Conservation (phyloP, 768 basidiomycete species). For the Macrolepiota fuliginosa region DNA sequence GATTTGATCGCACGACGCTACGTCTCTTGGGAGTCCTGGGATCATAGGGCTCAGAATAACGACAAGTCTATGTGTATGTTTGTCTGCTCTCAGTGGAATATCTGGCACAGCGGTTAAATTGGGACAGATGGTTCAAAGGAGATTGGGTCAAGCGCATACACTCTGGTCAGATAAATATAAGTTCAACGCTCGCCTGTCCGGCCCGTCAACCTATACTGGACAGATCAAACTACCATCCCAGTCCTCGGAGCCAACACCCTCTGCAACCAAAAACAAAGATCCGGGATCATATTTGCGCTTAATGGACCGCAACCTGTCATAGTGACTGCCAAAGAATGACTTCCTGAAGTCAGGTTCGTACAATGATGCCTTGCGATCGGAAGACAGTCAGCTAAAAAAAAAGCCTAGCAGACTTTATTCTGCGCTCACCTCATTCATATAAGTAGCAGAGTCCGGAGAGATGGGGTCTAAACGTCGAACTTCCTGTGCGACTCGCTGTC, state of each 20-base stretch:
- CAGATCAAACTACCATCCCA: background rate
- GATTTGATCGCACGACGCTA: too few species aligned
- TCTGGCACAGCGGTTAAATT: too few species aligned
- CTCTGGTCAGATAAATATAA: too few species aligned
- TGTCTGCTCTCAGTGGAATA: too few species aligned
- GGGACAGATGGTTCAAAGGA: too few species aligned
- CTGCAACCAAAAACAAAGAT: slow-evolving; percentile 40
- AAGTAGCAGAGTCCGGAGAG: slow-evolving; percentile 37
- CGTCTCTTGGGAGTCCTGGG: too few species aligned
- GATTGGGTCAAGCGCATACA: too few species aligned
- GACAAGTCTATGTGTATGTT: too few species aligned
- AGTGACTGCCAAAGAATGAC: slow-evolving; percentile 48
- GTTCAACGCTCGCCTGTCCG: too few species aligned
- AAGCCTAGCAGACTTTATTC: background rate
- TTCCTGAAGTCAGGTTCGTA: slow-evolving; percentile 38
- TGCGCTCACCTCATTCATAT: slow-evolving; percentile 35
- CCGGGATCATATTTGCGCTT: slow-evolving; percentile 44
- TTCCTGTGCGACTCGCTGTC: slow-evolving; percentile 17
- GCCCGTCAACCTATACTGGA: background rate
- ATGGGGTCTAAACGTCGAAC: slow-evolving; percentile 21
- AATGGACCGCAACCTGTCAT: slow-evolving; percentile 34
- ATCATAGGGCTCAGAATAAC: too few species aligned
- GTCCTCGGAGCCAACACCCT: slow-evolving; percentile 49
- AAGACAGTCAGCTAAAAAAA: slow-evolving; percentile 15
- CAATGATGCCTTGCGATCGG: slow-evolving; percentile 33